Conservation (phyloP, 345 rosid species). For the Rhizophora mangle region DNA sequence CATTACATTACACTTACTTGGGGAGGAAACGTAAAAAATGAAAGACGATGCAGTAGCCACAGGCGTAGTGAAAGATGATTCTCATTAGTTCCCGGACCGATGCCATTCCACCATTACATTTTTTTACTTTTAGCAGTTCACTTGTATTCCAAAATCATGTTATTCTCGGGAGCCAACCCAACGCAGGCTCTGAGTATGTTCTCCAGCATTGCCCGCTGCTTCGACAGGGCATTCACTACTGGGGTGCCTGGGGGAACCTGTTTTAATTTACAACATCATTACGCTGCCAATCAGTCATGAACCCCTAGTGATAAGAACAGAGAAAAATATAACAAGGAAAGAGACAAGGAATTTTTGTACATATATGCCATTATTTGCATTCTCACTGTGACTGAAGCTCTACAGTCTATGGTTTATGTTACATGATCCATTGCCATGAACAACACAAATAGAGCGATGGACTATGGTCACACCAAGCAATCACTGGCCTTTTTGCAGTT, state of each 20-base stretch:
- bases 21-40: background rate
- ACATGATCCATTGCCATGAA: no score
- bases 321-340: background rate
- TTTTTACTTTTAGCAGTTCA: slow-evolving; percentile 25
- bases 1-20: background rate
- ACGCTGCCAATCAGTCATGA: background rate
- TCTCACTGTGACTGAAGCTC: no score
- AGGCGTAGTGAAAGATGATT: slow-evolving; percentile 1
- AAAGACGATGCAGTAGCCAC: background rate
- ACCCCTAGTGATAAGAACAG: no score
- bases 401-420: no score
- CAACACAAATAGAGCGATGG: no score
- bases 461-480: no score
- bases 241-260: slow-evolving; percentile 97
- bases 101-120: slow-evolving; percentile 8
- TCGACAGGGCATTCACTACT: slow-evolving; percentile 88
- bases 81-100: background rate
- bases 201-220: slow-evolving; percentile 98
- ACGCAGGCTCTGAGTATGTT: slow-evolving; percentile 90
- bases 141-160: slow-evolving; percentile 98
- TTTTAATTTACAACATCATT: background rate
- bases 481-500: background rate
- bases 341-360: background rate
- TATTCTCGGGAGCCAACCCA: slow-evolving; percentile 93
- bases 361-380: no score